Base-by-base conservation (phyloP, 2,329 filamentous ascomycete species). In the Apiospora malaysiana region DNA sequence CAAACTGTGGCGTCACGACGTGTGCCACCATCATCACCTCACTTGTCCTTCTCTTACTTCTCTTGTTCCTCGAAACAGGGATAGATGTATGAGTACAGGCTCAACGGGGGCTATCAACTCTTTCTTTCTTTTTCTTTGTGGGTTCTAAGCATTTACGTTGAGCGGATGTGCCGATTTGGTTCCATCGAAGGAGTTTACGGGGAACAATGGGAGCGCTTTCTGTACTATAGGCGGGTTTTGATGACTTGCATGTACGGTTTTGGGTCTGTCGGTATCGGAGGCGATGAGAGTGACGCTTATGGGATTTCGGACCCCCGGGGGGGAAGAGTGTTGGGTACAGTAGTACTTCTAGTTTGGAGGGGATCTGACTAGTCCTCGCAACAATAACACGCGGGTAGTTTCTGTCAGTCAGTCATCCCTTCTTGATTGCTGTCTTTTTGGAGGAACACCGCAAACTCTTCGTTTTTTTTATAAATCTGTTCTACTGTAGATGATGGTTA, bases 211-310 rank as follows among this genome's bases (percentile, higher is more conserved):
- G 32, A 40, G 56, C 32, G 56, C 12, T 21, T 12, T 37, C 16
- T 59, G 51, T 59, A 59, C 51, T 59, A 37, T n/a, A 59, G 51
- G 51, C 51, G 51, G 51, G 27, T 37, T 59, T 59, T 59, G 21
- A 59, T 59, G 56, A 40, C 56, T 63, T 63, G 56, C 32, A 63
- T 40, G 56, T 40, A 63, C 56, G 32, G 23, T 9, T 42, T 42
- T 18, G 42, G 42, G 16, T 10, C 16, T 6, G 56, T 63, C 21
- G 56, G 56, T 40, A 32, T 40, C 40, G 6, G 49, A 32, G 49
- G 16, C n/a, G 27, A 37, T 59, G 32, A 40, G 21, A 18, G 7
- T 59, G 1, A 6, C 49, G 32, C 14, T n/a, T 40, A 12, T 23
- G 56, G 32, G 32, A 40, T 23, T 40, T n/a, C 2, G 25, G 7